Base-by-base conservation (phyloP, 1,284 basidiomycete genomes). In the Cystobasidium slooffiae region DNA sequence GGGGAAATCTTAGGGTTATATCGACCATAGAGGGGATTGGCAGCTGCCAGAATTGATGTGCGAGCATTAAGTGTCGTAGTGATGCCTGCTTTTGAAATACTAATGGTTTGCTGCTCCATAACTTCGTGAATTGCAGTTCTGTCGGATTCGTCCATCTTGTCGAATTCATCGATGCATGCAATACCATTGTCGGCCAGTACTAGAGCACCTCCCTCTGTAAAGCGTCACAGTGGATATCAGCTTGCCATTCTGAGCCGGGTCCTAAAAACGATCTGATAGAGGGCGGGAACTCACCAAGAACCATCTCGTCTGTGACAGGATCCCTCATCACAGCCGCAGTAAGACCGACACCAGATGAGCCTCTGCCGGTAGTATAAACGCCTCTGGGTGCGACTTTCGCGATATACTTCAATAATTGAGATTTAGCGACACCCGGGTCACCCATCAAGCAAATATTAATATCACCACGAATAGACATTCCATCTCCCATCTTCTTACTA, bases 101-200 rank as follows among this genome's bases (percentile, higher is more conserved):
- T 97, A 77, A 99, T 99, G 1, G 97, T 99, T 84, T 99, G 96
- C 82, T 99, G 96, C 83, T 99, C 96, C 97, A 99, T 99, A 72
- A 99, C 97, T 87, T 99, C 97, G 85, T 99, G 97, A 77, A 99
- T 99, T 14, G 97, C 94, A 0, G 97, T 99, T 76, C 97, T 88
- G 83, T 99, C 97, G 1, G 92, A 84, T 83, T 99, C 97, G 78
- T 99, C 97, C 97, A 99, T 99, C 84, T 99, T 99, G 85, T 99
- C 97, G 82, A 99, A 99, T 82, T 99, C 97, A 81, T 99, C 97
- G 78, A 99, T 99, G 83, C 96, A 99, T 84, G 95, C 97, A 80
- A 99, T 99, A 44, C 97, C 97, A 79, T 99, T 99, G 83, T 99
- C 97, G 4, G 97, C 97, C 37, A 99, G 88, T 1, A 99, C 97